phyloP scores from a whole-genome alignment of 1,284 basidiomycete genomes.

The Tetrapyrgos nigripes region DNA sequence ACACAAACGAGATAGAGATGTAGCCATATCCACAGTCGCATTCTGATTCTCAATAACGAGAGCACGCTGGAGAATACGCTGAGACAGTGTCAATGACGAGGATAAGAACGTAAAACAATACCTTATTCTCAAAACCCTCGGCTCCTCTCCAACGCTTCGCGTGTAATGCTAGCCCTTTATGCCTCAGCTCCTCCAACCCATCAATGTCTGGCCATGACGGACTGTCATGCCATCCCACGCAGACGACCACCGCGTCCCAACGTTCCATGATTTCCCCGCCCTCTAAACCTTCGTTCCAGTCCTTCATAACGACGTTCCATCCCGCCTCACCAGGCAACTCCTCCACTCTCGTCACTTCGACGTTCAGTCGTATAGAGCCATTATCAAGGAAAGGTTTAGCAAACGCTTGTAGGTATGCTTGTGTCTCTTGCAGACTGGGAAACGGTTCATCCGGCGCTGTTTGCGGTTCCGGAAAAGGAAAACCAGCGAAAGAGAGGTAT shows the following conservation, averaged over 20 bases:
- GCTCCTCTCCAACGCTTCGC: conserved; percentile 48
- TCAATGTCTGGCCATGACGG: conserved; percentile 46
- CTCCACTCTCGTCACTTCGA: conserved; percentile 44
- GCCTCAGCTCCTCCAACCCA: conserved; percentile 38
- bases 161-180: conserved; percentile 34
- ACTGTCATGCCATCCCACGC: conserved; percentile 51
- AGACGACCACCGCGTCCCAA: conserved; percentile 53
- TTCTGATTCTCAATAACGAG: conserved; percentile 54
- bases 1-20: conserved; percentile 44
- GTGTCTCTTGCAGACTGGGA: conserved; percentile 48
- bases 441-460: conserved; percentile 40
- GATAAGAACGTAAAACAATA: conserved; percentile 21
- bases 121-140: conserved; percentile 44
- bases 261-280: conserved; percentile 32
- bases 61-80: conserved; percentile 38
- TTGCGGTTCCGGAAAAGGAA: conserved; percentile 39
- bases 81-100: neutral
- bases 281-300: conserved; percentile 38
- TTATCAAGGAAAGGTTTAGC: conserved; percentile 38
- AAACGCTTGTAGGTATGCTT: conserved; percentile 45
- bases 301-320: conserved; percentile 46
- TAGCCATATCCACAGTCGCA: conserved; percentile 54
- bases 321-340: conserved; percentile 38
- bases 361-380: conserved; percentile 43
- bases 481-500: conserved; percentile 47